A percentile compares a stretch with the other conserved stretches of the same genome.
Conservation (phyloP, 805 yeast genomes). For the Saturnispora zaruensis region DNA sequence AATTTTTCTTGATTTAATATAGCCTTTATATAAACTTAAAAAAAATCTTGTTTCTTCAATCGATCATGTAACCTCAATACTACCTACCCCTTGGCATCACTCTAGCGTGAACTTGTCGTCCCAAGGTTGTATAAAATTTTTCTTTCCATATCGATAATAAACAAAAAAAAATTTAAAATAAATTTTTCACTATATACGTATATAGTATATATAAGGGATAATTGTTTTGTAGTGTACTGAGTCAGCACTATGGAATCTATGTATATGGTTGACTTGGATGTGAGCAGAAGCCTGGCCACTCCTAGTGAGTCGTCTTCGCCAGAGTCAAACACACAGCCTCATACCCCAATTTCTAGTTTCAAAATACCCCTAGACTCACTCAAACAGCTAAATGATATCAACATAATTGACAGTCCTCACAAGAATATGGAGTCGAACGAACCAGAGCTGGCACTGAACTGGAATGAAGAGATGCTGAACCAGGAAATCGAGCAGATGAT, state of each 20-base stretch:
- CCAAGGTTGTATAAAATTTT: neutral
- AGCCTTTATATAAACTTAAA: neutral
- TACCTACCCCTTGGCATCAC: too few species aligned
- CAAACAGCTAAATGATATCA: neutral
- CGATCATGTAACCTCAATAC: too few species aligned
- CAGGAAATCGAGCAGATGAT: conserved; percentile 3
- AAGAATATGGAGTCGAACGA: neutral
- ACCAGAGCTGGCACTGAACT: neutral
- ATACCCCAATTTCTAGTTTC: neutral
- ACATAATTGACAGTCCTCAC: neutral
- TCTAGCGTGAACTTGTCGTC: too few species aligned
- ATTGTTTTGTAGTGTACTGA: neutral
- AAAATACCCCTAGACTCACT: neutral
- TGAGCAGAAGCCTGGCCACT: neutral
- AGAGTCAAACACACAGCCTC: conserved; percentile 3
- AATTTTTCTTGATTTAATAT: conserved; percentile 4
- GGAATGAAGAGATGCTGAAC: conserved; percentile 4
- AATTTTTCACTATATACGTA: neutral
- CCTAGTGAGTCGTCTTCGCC: conserved; percentile 3
- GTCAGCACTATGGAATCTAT: neutral
- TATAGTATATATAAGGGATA: neutral
- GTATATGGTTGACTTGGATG: conserved; percentile 1
- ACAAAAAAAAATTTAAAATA: neutral
- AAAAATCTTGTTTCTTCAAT: neutral
- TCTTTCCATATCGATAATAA: neutral